Evolutionary conservation across 352 stramenopile species (phyloP), one percentile per base, ranked within the genome.

Genomic region (Phytophthora cactorum): DNA sequence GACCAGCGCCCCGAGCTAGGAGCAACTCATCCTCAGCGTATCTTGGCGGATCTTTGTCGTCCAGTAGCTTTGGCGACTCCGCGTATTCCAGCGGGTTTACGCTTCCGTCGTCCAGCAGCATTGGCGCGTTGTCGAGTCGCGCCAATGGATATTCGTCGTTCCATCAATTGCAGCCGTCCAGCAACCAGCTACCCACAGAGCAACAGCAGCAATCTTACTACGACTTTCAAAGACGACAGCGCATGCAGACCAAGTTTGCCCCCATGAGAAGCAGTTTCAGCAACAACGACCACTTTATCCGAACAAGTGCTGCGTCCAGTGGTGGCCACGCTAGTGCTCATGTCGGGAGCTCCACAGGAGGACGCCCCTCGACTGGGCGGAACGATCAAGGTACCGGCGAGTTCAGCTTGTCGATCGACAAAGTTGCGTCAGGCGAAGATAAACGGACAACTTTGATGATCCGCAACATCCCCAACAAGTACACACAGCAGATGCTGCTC

Each of bases 381-480:
- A 83, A 91, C 17, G 82, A 91, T 63, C 79, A 86, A 53, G 84
- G 81, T 32, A 82, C 70, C 8, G 84, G 82, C 5, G 88, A 94
- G 63, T 97, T 89, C 68, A 91, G 77, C 31, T 70, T 97, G 49
- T 87, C 74, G 15, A 88, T 97, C 25, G 81, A 90, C 2, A 82
- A 84, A 36, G 87, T 97, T 27, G 70, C 68, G 2, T 83, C 80
- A 27, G 97, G 96, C 6, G 85, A 89, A 60, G 98, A 99, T 78
- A 91, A 77, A 52, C 86, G 98, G 53, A 99, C 98, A 34, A 99
- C 98, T 12, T 82, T 99, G 32, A 99, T 99, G 98, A 96, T 99
- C 54, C 92, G 97, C 63, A 99, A 99, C 78, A 99, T 99, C 52
- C 98, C 98, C 9, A 99, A 99, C 93, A 99, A 99, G 84, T 99